Evolutionary conservation across 805 yeast species (phyloP).

Genomic region (Schizosaccharomyces cryophilus): DNA sequence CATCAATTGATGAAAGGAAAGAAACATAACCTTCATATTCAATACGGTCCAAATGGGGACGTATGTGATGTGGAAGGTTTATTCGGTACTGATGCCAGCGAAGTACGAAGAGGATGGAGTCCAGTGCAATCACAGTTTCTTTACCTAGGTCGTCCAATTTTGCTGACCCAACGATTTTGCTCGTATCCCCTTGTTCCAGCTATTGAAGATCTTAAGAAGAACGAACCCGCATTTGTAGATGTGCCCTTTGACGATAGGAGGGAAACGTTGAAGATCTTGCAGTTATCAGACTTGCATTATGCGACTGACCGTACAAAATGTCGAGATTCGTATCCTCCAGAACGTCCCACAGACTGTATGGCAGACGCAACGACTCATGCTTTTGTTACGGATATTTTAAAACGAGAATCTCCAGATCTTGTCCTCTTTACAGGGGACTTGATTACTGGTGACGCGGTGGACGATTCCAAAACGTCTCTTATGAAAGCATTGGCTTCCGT

Average conservation of each 20-base stretch:
- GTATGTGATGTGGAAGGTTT: background rate
- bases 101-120: background rate
- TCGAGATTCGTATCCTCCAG: constrained; percentile 24
- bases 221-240: background rate
- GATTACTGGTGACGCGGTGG: constrained; percentile 52
- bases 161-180: background rate
- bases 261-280: constrained; percentile 51
- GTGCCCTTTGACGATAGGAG: constrained; percentile 8
- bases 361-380: constrained; percentile 54
- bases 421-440: constrained; percentile 84
- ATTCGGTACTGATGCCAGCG: background rate
- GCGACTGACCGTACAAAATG: constrained; percentile 68
- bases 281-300: constrained; percentile 68
- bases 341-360: constrained; percentile 24
- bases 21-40: background rate
- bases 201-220: background rate
- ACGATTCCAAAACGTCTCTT: constrained; percentile 64
- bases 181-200: background rate
- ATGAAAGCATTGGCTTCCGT: constrained; percentile 54
- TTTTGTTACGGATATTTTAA: constrained; percentile 40
- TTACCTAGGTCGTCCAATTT: background rate
- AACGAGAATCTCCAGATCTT: constrained; percentile 57
- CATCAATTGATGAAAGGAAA: background rate
- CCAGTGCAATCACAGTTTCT: background rate
- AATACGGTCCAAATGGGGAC: background rate